phyloP scores from a whole-genome alignment of 768 basidiomycete genomes.

The Mycena rebaudengoi region DNA sequence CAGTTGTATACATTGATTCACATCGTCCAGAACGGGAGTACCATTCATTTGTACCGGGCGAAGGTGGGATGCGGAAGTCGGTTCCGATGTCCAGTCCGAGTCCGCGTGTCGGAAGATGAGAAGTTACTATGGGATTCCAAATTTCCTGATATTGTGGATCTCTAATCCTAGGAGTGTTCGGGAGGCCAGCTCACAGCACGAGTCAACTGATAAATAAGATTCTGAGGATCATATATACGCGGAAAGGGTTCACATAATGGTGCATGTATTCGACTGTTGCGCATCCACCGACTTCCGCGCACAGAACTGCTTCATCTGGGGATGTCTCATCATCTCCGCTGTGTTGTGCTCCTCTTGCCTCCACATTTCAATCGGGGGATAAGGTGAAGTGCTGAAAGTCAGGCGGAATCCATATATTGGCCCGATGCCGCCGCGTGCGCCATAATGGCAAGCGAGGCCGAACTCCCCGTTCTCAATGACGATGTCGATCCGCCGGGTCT shows the following conservation, averaged over 20 bases:
- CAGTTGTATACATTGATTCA: too few species aligned
- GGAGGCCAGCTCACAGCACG: too few species aligned
- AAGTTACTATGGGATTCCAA: too few species aligned
- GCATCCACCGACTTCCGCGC: neutral
- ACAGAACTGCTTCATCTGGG: slow-evolving; percentile 1
- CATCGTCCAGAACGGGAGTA: too few species aligned
- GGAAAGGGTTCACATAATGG: neutral
- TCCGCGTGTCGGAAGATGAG: too few species aligned
- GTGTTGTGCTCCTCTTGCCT: neutral
- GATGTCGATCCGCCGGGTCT: neutral
- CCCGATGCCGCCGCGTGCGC: neutral
- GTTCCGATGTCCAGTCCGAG: too few species aligned
- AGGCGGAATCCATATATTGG: neutral
- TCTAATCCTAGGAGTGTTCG: too few species aligned
- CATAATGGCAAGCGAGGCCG: neutral
- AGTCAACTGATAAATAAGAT: too few species aligned
- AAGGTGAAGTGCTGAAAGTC: neutral
- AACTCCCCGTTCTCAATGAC: slow-evolving; percentile 10
- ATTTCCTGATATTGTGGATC: too few species aligned
- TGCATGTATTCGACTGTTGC: neutral
- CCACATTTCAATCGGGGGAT: neutral
- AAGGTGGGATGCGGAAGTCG: too few species aligned
- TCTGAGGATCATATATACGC: too few species aligned
- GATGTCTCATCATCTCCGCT: neutral
- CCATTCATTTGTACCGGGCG: too few species aligned